A percentile compares a stretch with the other conserved stretches of the same genome.
These are phyloP conservation scores for Arachnomyces sp. DNA, from an alignment of 2,329 filamentous ascomycete species.

Conservation along the genomic window DNA sequence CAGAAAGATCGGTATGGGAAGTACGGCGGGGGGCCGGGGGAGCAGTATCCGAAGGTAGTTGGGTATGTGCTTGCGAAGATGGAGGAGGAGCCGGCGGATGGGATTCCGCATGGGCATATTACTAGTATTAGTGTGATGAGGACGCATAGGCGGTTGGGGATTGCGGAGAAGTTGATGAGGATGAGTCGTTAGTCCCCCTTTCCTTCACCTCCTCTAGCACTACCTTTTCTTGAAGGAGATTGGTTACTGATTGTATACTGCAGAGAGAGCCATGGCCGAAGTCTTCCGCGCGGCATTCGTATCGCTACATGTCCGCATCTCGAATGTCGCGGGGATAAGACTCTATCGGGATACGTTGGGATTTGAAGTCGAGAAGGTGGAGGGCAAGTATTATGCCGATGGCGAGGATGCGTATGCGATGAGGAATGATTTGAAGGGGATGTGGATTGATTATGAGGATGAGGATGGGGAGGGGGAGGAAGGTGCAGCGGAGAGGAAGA, in stretches of 20 bases:
- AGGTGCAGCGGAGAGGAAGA: slow-evolving; percentile 10
- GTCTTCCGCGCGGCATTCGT: slow-evolving; percentile 88
- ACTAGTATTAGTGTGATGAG: slow-evolving; percentile 93
- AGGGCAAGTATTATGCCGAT: slow-evolving; percentile 66
- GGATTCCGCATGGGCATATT: slow-evolving; percentile 90
- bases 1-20: slow-evolving; percentile 58
- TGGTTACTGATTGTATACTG: slow-evolving; percentile 6
- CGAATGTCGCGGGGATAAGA: slow-evolving; percentile 82
- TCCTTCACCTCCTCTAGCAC: not conserved
- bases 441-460: slow-evolving; percentile 37
- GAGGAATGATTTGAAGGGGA: slow-evolving; percentile 66
- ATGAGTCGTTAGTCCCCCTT: slow-evolving; percentile 65
- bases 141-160: slow-evolving; percentile 80
- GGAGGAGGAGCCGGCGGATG: slow-evolving; percentile 93
- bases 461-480: slow-evolving; percentile 21
- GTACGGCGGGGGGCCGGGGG: slow-evolving; percentile 14
- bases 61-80: slow-evolving; percentile 99
- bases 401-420: slow-evolving; percentile 94
- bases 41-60: slow-evolving; percentile 89
- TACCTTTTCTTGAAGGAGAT: not conserved
- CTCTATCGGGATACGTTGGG: slow-evolving; percentile 89
- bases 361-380: slow-evolving; percentile 71
- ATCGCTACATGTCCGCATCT: slow-evolving; percentile 89
- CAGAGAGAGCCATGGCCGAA: slow-evolving; percentile 94
- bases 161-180: slow-evolving; percentile 95